A percentile compares a stretch with the other conserved stretches of the same genome.
These are phyloP conservation scores for Hanseniaspora clermontiae DNA, from an alignment of 805 yeast genomes.

Conservation along the genomic window DNA sequence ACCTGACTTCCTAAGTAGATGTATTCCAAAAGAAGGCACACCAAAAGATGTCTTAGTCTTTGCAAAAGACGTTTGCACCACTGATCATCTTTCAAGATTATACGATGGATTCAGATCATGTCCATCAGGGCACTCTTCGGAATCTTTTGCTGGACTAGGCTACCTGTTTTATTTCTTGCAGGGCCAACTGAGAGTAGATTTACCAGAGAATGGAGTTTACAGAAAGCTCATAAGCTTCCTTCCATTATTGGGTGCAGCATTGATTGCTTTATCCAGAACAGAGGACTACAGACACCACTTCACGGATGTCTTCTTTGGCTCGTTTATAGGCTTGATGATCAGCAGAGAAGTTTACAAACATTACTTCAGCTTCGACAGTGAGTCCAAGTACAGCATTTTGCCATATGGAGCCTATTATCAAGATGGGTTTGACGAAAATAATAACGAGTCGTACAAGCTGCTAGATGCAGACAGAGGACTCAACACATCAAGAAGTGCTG, in stretches of 20 bases:
- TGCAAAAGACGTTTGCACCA: conserved; percentile 57
- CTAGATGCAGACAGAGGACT: not conserved
- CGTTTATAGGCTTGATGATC: conserved; percentile 46
- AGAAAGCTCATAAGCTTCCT: conserved; percentile 39
- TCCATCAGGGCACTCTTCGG: conserved; percentile 70
- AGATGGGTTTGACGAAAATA: not conserved
- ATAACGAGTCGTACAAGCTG: conserved; percentile 1
- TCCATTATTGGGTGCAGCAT: conserved; percentile 57
- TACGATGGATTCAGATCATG: conserved; percentile 70
- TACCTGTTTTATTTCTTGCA: conserved; percentile 51
- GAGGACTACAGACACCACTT: conserved; percentile 92
- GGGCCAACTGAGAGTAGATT: conserved; percentile 48
- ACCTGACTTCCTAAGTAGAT: conserved; percentile 84
- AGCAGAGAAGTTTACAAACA: conserved; percentile 34
- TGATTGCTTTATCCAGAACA: conserved; percentile 75
- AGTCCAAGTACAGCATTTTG: not conserved
- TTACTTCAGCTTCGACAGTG: conserved; percentile 1
- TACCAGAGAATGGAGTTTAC: conserved; percentile 47
- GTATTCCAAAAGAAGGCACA: conserved; percentile 52
- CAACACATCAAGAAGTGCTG: not conserved
- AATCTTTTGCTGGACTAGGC: conserved; percentile 56
- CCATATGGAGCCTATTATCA: conserved; percentile 2
- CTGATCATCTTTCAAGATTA: conserved; percentile 32
- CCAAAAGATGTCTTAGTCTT: conserved; percentile 42
- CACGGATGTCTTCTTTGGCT: conserved; percentile 67